Base-by-base conservation (phyloP, 73 alveolate genomes). In the Paramecium bursaria region DNA sequence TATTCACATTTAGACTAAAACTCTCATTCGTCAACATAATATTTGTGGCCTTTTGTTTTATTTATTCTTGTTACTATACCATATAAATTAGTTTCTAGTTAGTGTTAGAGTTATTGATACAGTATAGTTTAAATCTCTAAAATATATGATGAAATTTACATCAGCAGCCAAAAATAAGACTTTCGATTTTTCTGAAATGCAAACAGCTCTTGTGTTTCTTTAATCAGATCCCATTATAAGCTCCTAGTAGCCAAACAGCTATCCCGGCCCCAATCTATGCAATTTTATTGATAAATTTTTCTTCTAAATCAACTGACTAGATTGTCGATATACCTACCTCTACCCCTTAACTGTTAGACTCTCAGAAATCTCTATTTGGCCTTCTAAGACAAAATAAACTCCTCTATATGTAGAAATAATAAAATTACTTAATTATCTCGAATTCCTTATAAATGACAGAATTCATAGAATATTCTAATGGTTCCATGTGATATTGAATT, bases 101-200 rank as follows among this genome's bases (percentile, higher is more conserved):
- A n/a, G n/a, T n/a, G n/a, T n/a, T n/a, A n/a, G n/a, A n/a, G n/a
- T n/a, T n/a, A n/a, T n/a, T n/a, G n/a, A n/a, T n/a, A 67, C 82
- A 67, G 21, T 67, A 67, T 19, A 67, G 44, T 67, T 67, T 67
- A 35, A 67, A 67, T 44, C 82, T 67, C 82, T 67, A 19, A 26
- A 29, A 31, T 39, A 35, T 39, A 25, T 67, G 21, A 19, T 4
- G 44, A 30, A 15, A 10, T 39, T n/a, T 67, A 67, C 82, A 67
- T 67, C 82, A 39, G 82, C 82, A 21, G 82, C 42, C 21, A 67
- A 35, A 42, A 67, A 67, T 39, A 67, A 14, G 46, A 67, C 22
- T 15, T 67, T 67, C 3, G 55, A 31, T 67, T 67, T 67, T 42
- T 67, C 82, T 21, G 82, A 39, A 19, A 67, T 15, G 15, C 82